Evolutionary conservation across 2,329 filamentous ascomycete genomes (phyloP).

Genomic region (Fonsecaea nubica): DNA sequence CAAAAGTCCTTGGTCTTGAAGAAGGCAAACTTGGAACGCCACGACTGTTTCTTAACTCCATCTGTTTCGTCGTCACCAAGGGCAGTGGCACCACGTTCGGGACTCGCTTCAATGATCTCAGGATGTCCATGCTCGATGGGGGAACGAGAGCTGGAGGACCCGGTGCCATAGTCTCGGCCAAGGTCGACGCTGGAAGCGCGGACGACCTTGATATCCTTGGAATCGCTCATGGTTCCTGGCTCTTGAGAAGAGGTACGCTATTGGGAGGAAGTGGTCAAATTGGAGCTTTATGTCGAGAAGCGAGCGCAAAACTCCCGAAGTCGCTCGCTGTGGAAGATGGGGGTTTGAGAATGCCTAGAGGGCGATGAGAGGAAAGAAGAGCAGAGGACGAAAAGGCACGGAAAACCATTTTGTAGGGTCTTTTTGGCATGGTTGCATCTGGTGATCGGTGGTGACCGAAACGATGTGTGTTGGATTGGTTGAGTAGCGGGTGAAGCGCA

Average conservation of each 20-base stretch:
- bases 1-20: conserved; percentile 87
- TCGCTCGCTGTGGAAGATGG: conserved; percentile 54
- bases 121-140: conserved; percentile 46
- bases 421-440: conserved; percentile 27
- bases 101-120: conserved; percentile 42
- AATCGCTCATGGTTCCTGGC: conserved; percentile 33
- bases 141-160: conserved; percentile 24
- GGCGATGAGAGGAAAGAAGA: conserved; percentile 17
- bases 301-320: conserved; percentile 66
- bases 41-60: conserved; percentile 54
- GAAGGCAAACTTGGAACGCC: conserved; percentile 64
- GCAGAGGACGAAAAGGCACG: conserved; percentile 4
- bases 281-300: conserved; percentile 57
- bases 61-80: conserved; percentile 47
- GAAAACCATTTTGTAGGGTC: conserved; percentile 14
- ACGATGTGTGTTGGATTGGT: background rate
- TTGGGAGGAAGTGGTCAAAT: conserved; percentile 23
- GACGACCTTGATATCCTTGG: conserved; percentile 31
- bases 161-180: conserved; percentile 31
- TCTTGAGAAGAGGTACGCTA: conserved; percentile 1
- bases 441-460: conserved; percentile 22
- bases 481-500: background rate
- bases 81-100: conserved; percentile 38
- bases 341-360: conserved; percentile 12
- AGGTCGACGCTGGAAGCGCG: conserved; percentile 36